Evolutionary conservation across 768 basidiomycete genomes (phyloP).

Genomic region (Kwoniella botswanensis): DNA sequence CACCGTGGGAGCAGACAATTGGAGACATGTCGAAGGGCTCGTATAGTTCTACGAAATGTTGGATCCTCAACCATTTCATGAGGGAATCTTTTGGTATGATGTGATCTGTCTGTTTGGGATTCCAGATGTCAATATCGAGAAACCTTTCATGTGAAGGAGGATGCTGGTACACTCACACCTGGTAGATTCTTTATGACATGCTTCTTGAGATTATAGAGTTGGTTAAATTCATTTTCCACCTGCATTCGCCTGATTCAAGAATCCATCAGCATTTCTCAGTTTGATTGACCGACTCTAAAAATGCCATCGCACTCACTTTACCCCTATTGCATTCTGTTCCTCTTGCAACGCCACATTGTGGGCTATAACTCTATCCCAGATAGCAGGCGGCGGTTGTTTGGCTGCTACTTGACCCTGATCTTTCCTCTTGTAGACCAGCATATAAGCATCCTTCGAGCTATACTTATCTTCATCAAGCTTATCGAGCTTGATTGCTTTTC

Average conservation of each 20-base stretch:
- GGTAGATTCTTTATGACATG: slow-evolving; percentile 29
- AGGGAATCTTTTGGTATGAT: slow-evolving; percentile 41
- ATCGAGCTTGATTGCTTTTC: slow-evolving; percentile 3
- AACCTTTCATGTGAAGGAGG: no score
- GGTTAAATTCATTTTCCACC: slow-evolving; percentile 30
- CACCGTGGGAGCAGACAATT: slow-evolving; percentile 34
- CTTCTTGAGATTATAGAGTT: slow-evolving; percentile 19
- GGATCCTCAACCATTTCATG: slow-evolving; percentile 27
- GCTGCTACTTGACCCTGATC: neutral
- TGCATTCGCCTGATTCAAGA: slow-evolving; percentile 15
- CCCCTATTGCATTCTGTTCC: slow-evolving; percentile 21
- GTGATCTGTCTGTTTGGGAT: slow-evolving; percentile 22
- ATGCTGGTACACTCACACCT: slow-evolving; percentile 24
- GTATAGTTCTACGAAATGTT: slow-evolving; percentile 18
- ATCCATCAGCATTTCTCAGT: neutral
- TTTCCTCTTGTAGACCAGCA: slow-evolving; percentile 82
- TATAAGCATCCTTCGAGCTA: slow-evolving; percentile 84
- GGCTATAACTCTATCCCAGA: slow-evolving; percentile 19
- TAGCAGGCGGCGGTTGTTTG: slow-evolving; percentile 16
- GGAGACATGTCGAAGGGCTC: slow-evolving; percentile 26
- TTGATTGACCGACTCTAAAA: neutral
- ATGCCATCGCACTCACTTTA: slow-evolving; percentile 25
- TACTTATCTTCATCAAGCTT: slow-evolving; percentile 6
- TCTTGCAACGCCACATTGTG: slow-evolving; percentile 17
- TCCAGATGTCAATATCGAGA: neutral